Evolutionary conservation across 805 yeast genomes (phyloP), one percentile per base, ranked within the genome.

Genomic region (Isabelozyma pseudorhagii): DNA sequence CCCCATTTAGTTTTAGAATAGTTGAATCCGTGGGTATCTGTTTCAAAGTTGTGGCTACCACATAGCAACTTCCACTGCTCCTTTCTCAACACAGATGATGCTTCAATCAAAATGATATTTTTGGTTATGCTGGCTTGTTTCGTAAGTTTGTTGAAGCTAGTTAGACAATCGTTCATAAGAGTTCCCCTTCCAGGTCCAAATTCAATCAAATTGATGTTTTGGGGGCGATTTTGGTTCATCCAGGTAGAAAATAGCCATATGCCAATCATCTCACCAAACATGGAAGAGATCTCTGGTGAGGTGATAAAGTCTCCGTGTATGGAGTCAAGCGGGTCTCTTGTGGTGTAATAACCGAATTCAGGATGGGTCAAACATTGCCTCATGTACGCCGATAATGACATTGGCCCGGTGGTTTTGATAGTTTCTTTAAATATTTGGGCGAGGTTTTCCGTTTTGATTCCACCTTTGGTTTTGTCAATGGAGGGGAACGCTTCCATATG

Each of bases 131-230:
- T 51, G 5, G 57, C 42, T 41, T 58, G 59, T 13, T 52, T 56
- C 15, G 55, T 63, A 41, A 82, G 67, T 46, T 68, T 72, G 46
- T 75, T 71, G 59, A 83, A 76, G 1, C 78, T 68, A 10, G 64
- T 64, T 53, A 89, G 61, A 43, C 80, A 68, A 60, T 89, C 96
- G 57, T 71, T 69, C 84, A 87, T 83, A 55, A 89, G 68, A 0
- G 96, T 87, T 1, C 96, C 96, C 56, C 78, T 75, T 4, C 96
- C 96, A 0, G 96, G 96, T 0, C 96, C 96, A 64, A 88, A 82
- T 64, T 89, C 96, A 8, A 87, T 72, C 9, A 89, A 60, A 46
- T 84, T 69, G 25, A 85, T 66, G 10, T 62, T 59, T n/a, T 57
- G 39, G 0, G 88, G 84, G 42, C 63, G 71, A 27, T 79, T 74